Percentiles rank a stretch among this genome's conserved stretches.
These are phyloP conservation scores for Aphanoascus verrucosus DNA, from an alignment of 2,329 filamentous ascomycete genomes.

Conservation along the genomic window DNA sequence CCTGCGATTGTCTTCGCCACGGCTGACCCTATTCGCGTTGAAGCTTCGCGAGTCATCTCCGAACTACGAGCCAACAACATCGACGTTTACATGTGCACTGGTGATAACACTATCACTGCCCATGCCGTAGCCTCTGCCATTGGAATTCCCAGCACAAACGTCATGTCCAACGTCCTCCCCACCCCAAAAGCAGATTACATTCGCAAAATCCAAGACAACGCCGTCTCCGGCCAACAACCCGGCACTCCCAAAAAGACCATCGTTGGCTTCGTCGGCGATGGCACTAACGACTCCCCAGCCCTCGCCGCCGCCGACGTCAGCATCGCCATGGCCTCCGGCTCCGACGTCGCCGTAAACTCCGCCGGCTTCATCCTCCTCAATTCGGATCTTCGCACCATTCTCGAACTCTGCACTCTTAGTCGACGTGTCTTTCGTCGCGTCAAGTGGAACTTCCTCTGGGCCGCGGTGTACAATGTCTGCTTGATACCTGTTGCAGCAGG, in stretches of 20 bases:
- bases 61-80: conserved; percentile 56
- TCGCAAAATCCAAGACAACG: conserved; percentile 41
- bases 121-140: conserved; percentile 63
- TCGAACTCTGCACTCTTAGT: conserved; percentile 63
- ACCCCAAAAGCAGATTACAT: conserved; percentile 56
- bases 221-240: conserved; percentile 29
- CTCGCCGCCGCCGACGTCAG: conserved; percentile 70
- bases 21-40: conserved; percentile 67
- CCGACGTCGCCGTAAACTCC: conserved; percentile 71
- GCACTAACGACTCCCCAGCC: conserved; percentile 76
- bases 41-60: conserved; percentile 55
- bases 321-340: conserved; percentile 70
- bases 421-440: conserved; percentile 64
- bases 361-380: conserved; percentile 72
- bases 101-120: conserved; percentile 80
- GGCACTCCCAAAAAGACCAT: conserved; percentile 33
- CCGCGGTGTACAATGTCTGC: conserved; percentile 66
- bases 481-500: conserved; percentile 74
- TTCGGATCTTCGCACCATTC: conserved; percentile 56
- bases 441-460: conserved; percentile 78
- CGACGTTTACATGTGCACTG: conserved; percentile 83
- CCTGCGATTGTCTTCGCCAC: conserved; percentile 62
- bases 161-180: conserved; percentile 79
- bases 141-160: conserved; percentile 61
- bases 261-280: conserved; percentile 77